Evolutionary conservation across 75 land plant species (phyloP).

Genomic region (Sequoia sempervirens): DNA sequence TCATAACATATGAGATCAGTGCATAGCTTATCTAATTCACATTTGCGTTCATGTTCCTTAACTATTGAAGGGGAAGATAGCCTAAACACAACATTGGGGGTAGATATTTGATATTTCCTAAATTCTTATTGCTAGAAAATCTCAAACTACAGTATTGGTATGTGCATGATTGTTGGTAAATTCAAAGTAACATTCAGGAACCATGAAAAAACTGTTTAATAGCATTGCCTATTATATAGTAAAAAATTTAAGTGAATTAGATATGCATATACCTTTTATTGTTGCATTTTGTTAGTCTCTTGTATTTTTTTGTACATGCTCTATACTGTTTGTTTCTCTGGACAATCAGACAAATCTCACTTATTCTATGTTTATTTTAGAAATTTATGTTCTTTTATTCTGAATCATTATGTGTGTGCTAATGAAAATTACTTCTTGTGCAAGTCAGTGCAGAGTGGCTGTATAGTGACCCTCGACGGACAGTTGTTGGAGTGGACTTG

Average conservation of each 20-base stretch:
- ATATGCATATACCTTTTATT: neutral
- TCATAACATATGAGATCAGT: neutral
- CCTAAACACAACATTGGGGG: neutral
- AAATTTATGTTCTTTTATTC: neutral
- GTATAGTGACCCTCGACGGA: constrained; percentile 54
- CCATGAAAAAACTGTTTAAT: neutral
- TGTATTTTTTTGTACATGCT: too few species aligned
- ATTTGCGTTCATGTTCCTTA: neutral
- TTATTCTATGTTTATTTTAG: neutral
- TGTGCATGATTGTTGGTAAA: neutral
- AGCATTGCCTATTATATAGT: neutral
- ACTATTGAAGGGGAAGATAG: neutral
- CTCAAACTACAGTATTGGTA: neutral
- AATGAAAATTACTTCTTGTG: neutral
- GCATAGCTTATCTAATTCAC: neutral
- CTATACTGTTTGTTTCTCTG: neutral
- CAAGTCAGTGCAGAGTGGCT: constrained; percentile 82
- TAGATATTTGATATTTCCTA: neutral
- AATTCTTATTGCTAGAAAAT: neutral
- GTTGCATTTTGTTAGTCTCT: neutral
- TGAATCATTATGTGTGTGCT: constrained; percentile 8
- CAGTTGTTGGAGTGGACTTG: constrained; percentile 71
- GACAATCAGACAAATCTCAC: neutral
- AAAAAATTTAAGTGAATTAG: neutral
- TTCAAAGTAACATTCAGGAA: neutral